Base-by-base conservation (phyloP, 331 rosid species). In the Rosa hybrid region DNA sequence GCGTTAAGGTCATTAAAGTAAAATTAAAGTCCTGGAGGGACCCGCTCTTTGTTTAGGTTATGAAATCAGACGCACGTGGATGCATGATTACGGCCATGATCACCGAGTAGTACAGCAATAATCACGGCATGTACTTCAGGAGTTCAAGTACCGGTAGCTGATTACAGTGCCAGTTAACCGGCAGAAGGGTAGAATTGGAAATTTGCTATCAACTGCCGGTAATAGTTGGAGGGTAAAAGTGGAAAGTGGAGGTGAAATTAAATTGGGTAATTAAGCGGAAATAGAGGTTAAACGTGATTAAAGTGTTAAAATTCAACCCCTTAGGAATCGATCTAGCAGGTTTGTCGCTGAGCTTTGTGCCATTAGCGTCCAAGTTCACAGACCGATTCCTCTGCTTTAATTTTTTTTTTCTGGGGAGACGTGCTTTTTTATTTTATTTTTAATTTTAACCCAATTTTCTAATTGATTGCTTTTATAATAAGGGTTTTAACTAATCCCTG, bases 301-400 rank as follows among this genome's bases (percentile, higher is more conserved):
- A 45, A 68, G 72, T 42, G 86, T 76, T 72, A 56, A 76, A 86
- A 78, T 84, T 83, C 86, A 81, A 78, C 60, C 21, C 90, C 87
- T 79, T 25, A 76, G 83, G 89, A 89, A 85, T 77, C 89, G 90
- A 89, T 87, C 92, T 46, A 83, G 87, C 90, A 72, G 81, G 78
- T 85, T 83, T 86, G 76, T 86, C 91, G 89, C 85, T 79, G 78
- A 77, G 87, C 62, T 63, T 78, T 73, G 78, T 83, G 86, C 87
- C 65, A 81, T 84, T 76, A 77, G 79, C 83, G 77, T 87, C 88
- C 87, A 87, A 76, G 72, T 54, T 54, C 63, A 76, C 89, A 71
- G 83, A 78, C 80, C 70, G 77, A 77, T 83, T 83, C 82, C 50
- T 82, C 85, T 80, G 85, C 86, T 49, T 82, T 84, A 65, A 53